Conservation (phyloP, 495 filamentous ascomycete species). For the Apodospora peruviana region DNA sequence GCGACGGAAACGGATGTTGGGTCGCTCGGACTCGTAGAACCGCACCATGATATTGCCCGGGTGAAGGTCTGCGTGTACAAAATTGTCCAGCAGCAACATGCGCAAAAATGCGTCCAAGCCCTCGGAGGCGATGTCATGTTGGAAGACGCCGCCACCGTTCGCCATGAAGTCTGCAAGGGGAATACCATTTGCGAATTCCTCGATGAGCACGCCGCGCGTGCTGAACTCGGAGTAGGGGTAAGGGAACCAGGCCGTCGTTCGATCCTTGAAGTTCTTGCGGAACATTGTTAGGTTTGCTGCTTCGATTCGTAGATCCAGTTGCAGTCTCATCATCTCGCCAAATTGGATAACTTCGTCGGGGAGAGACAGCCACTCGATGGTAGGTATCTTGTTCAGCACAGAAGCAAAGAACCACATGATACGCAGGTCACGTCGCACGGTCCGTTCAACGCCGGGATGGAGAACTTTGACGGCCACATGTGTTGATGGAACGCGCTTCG, state of each 20-base stretch:
- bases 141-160: constrained; percentile 86
- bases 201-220: constrained; percentile 85
- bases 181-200: constrained; percentile 94
- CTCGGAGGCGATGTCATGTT: constrained; percentile 90
- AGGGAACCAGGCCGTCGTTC: constrained; percentile 92
- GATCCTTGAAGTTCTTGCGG: constrained; percentile 81
- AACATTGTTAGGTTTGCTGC: constrained; percentile 84
- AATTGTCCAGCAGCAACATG: constrained; percentile 97
- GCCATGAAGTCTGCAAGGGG: constrained; percentile 85
- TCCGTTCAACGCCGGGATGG: constrained; percentile 84
- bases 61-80: constrained; percentile 96
- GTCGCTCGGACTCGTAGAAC: constrained; percentile 79
- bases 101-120: constrained; percentile 96
- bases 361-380: constrained; percentile 95
- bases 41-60: constrained; percentile 99
- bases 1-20: constrained; percentile 42
- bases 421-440: constrained; percentile 78
- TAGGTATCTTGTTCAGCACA: constrained; percentile 79
- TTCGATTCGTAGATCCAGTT: constrained; percentile 93
- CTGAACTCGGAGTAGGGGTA: constrained; percentile 89
- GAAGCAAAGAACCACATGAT: constrained; percentile 95
- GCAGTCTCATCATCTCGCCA: constrained; percentile 96
- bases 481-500: constrained; percentile 78
- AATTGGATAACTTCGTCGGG: constrained; percentile 94
- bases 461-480: constrained; percentile 97